Conservation (phyloP, 129 eudicot species). For the Tagetes patula region DNA sequence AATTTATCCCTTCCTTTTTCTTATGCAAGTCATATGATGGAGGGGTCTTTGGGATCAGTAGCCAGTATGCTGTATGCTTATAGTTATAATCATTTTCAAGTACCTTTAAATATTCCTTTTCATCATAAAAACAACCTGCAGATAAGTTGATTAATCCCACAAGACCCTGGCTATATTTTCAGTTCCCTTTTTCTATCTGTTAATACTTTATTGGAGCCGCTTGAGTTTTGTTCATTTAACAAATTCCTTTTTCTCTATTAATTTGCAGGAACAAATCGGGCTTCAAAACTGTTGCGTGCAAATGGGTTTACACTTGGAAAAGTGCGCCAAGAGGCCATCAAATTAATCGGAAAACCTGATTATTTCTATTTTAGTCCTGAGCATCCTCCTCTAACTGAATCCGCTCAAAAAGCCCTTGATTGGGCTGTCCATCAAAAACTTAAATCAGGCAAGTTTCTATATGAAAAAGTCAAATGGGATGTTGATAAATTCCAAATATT, state of each 20-base stretch:
- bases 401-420: slow-evolving; percentile 70
- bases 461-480: not conserved
- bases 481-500: not conserved
- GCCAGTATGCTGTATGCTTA: too few relatives aligned
- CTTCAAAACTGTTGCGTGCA: slow-evolving; percentile 59
- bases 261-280: slow-evolving; percentile 61
- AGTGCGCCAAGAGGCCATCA: slow-evolving; percentile 67
- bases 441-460: slow-evolving; percentile 48
- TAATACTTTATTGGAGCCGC: too few relatives aligned
- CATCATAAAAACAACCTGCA: too few relatives aligned
- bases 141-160: not conserved
- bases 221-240: not conserved
- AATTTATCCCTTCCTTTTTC: not conserved
- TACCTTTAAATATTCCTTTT: too few relatives aligned
- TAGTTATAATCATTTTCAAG: too few relatives aligned
- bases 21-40: too few relatives aligned
- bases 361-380: slow-evolving; percentile 48
- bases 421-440: slow-evolving; percentile 71
- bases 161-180: not conserved
- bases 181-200: not conserved
- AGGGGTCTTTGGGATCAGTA: too few relatives aligned
- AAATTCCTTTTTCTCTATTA: not conserved
- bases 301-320: slow-evolving; percentile 61
- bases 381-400: slow-evolving; percentile 68
- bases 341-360: slow-evolving; percentile 53